Conservation (phyloP, 192 early-diverging fungal species). For the Coemansia nantahalensis region DNA sequence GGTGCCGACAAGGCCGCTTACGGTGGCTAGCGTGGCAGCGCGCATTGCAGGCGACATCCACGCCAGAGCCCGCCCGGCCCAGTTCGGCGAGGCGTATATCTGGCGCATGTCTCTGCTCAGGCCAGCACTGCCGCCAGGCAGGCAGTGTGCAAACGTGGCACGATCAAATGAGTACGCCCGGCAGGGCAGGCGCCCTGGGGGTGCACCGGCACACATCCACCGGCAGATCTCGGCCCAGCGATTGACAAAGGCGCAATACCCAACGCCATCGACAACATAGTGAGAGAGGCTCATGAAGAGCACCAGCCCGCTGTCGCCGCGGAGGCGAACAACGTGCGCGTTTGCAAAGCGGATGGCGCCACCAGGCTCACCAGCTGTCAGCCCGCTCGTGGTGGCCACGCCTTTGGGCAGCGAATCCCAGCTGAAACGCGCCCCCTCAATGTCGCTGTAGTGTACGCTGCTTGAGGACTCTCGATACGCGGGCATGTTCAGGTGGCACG, state of each 20-base stretch:
- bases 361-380: neutral
- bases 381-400: neutral
- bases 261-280: slow-evolving; percentile 14
- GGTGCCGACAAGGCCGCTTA: neutral
- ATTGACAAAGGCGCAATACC: slow-evolving; percentile 12
- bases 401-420: slow-evolving; percentile 11
- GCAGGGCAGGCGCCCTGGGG: neutral
- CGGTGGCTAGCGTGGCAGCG: neutral
- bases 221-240: slow-evolving; percentile 18
- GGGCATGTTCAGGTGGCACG: slow-evolving; percentile 22
- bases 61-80: slow-evolving; percentile 3
- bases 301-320: slow-evolving; percentile 22
- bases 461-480: slow-evolving; percentile 16
- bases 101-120: slow-evolving; percentile 1
- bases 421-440: slow-evolving; percentile 7
- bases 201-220: neutral
- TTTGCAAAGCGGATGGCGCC: slow-evolving; percentile 12
- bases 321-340: slow-evolving; percentile 9
- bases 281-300: slow-evolving; percentile 19
- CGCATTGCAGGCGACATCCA: slow-evolving; percentile 14
- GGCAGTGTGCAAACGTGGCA: slow-evolving; percentile 8
- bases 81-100: slow-evolving; percentile 14
- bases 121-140: slow-evolving; percentile 12
- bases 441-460: slow-evolving; percentile 3
- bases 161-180: slow-evolving; percentile 29